Conservation (phyloP, 345 rosid genomes). For the Heritiera littoralis region DNA sequence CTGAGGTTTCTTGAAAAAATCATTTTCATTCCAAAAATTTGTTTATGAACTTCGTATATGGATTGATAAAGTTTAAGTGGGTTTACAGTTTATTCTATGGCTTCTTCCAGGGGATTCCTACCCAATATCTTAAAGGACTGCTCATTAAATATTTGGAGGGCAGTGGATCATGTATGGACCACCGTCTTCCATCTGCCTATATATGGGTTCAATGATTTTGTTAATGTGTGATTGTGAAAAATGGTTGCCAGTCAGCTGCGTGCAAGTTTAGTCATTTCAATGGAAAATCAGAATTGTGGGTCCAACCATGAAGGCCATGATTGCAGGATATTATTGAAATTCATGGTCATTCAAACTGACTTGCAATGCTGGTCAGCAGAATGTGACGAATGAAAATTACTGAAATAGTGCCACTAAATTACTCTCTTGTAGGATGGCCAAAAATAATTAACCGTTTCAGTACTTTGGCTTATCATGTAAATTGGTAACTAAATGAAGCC, state of each 20-base stretch:
- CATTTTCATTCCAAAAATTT: background rate
- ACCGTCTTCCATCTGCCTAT: slow-evolving; percentile 12
- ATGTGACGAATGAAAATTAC: background rate
- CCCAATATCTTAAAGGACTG: slow-evolving; percentile 1
- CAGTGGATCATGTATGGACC: slow-evolving; percentile 25
- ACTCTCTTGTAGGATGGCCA: background rate
- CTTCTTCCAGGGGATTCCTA: slow-evolving; percentile 4
- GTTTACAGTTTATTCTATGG: background rate
- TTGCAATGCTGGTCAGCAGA: background rate
- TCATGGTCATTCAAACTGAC: background rate
- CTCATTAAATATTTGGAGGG: slow-evolving; percentile 15
- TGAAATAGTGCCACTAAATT: background rate
- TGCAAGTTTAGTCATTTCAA: slow-evolving; percentile 1
- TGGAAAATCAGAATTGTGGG: slow-evolving; percentile 4
- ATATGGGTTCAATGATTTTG: slow-evolving; percentile 14
- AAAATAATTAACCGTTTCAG: background rate
- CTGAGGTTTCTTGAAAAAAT: slow-evolving; percentile 9
- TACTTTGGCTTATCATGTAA: background rate
- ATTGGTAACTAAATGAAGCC: slow-evolving; percentile 3
- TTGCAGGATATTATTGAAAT: slow-evolving; percentile 19
- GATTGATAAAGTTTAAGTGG: background rate
- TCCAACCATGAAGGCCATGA: background rate
- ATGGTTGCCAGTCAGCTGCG: background rate
- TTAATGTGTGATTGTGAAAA: slow-evolving; percentile 8
- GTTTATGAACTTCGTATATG: background rate